phyloP scores from a whole-genome alignment of 441 rosid genomes.

The Erodium trifolium region DNA sequence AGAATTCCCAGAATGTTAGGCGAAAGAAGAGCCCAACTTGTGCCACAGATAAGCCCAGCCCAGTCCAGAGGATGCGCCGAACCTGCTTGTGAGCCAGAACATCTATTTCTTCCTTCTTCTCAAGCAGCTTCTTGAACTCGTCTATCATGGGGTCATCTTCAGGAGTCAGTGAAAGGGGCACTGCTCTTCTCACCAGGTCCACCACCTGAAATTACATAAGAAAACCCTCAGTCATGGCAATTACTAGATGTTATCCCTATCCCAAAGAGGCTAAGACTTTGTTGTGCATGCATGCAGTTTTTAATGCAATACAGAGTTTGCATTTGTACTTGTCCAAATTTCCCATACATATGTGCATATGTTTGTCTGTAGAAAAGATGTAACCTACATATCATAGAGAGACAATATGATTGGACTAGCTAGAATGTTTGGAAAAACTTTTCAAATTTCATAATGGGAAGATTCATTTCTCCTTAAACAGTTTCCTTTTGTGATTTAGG shows the following conservation, averaged over 20 bases:
- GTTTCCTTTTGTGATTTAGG: no score
- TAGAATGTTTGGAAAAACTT: no score
- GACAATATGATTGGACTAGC: no score
- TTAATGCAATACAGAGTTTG: not conserved
- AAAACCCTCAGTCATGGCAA: not conserved
- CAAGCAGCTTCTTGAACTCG: conserved; percentile 52
- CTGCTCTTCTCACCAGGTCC: conserved; percentile 66
- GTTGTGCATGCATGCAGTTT: not conserved
- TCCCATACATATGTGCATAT: no score
- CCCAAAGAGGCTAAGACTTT: no score
- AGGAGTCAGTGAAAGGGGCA: conserved; percentile 61
- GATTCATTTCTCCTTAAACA: no score
- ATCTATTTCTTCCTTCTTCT: conserved; percentile 70
- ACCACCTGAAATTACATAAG: conserved; percentile 44
- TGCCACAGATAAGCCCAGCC: conserved; percentile 51
- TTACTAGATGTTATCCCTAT: no score
- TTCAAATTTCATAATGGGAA: no score
- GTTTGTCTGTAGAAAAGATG: no score
- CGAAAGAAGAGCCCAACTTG: conserved; percentile 64
- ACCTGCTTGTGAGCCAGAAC: conserved; percentile 78
- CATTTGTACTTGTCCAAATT: not conserved
- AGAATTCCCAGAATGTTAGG: conserved; percentile 90
- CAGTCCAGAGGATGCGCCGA: conserved; percentile 62
- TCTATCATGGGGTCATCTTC: conserved; percentile 50
- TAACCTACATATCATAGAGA: no score